Base-by-base conservation (phyloP, 2,329 filamentous ascomycete genomes). In the Sclerotinia borealis region DNA sequence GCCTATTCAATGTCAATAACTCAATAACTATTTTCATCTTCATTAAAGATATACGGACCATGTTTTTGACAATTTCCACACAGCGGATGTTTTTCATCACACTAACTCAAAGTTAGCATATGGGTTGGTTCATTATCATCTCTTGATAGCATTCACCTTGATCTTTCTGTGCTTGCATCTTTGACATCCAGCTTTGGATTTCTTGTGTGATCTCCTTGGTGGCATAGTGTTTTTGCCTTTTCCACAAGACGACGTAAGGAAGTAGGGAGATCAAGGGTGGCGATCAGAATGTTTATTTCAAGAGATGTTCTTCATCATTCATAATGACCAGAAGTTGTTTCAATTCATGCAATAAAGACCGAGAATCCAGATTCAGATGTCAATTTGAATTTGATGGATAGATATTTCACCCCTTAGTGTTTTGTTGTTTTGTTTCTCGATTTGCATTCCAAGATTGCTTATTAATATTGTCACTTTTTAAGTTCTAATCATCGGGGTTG, bases 151-250 rank as follows among this genome's bases (percentile, higher is more conserved):
- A 48, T 9, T 9, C 37, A 87, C 86, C 83, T 90, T 90, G 72
- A 90, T 88, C 75, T 89, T 89, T 66, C 87, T 79, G 62, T 79
- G 78, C 76, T 89, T 90, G 75, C 87, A 90, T 64, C 84, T 78
- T 66, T 81, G 80, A 70, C 87, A 90, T 51, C 87, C 87, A 59
- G 85, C 82, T 68, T 87, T 81, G 63, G 85, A 88, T 77, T 89
- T 90, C 73, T 87, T 89, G 75, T 90, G 87, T 48, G 86, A 87
- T 73, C 85, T 80, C 71, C 86, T 79, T 36, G 86, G 85, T 65
- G 86, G 84, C 85, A 88, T 88, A 9, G 34, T 62, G 22, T 17
- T n/a, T 27, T 5, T 22, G 29, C n/a, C 10, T 34, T 19, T 31
- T n/a, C n/a, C 29, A 43, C n/a, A 22, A 31, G 54, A 56, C 27